phyloP scores from a whole-genome alignment of 1,284 basidiomycete species.

The Naganishia liquefaciens region DNA sequence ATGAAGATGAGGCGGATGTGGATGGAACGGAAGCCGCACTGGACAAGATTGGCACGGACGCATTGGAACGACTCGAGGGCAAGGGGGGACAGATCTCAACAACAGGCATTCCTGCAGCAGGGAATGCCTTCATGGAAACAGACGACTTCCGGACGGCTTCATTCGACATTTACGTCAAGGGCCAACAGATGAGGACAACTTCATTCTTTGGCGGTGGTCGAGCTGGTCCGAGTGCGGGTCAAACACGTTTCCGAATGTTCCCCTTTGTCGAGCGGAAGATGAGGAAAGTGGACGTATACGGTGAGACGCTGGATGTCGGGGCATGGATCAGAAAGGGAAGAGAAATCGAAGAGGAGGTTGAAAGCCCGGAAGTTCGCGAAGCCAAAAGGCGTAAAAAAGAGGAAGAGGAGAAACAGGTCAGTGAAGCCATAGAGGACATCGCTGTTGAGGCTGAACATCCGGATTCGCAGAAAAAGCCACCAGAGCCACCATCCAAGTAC shows the following conservation, averaged over 20 bases:
- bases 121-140: conserved; percentile 31
- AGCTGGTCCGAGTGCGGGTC: conserved; percentile 53
- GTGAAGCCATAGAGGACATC: conserved; percentile 28
- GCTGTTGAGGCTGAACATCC: not conserved
- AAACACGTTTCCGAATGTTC: conserved; percentile 89
- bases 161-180: conserved; percentile 95
- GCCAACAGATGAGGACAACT: conserved; percentile 75
- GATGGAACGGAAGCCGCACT: conserved; percentile 56
- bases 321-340: conserved; percentile 89
- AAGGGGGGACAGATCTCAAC: conserved; percentile 42
- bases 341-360: conserved; percentile 81
- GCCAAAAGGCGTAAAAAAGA: conserved; percentile 67
- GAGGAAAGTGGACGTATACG: conserved; percentile 89
- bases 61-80: conserved; percentile 48
- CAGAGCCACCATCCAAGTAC: conserved; percentile 89
- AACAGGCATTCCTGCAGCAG: conserved; percentile 37
- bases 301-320: conserved; percentile 89
- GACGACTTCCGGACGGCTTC: conserved; percentile 61
- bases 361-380: conserved; percentile 76
- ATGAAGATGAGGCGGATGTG: conserved; percentile 65
- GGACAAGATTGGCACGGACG: conserved; percentile 36
- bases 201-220: conserved; percentile 63
- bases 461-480: conserved; percentile 62
- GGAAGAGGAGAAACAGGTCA: conserved; percentile 78
- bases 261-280: conserved; percentile 91